These are phyloP conservation scores for Aspergillus novofumigatus DNA, from an alignment of 2,329 filamentous ascomycete species.

Conservation along the genomic window DNA sequence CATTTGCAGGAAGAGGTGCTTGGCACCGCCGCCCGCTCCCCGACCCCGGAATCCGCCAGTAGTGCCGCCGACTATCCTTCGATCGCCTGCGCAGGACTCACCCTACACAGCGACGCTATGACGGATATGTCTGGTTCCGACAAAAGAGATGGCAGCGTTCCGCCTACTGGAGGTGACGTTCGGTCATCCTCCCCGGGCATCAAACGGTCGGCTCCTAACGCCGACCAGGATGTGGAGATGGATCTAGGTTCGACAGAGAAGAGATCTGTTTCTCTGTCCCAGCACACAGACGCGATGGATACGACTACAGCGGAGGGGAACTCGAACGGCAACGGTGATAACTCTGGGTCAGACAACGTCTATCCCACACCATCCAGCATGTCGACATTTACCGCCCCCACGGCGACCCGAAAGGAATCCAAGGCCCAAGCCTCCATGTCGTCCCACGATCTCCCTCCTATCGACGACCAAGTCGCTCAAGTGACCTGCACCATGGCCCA, in stretches of 20 bases:
- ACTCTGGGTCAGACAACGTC: constrained; percentile 29
- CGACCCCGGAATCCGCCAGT: constrained; percentile 27
- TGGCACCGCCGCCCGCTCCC: constrained; percentile 33
- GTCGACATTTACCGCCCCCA: constrained; percentile 32
- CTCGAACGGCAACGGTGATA: constrained; percentile 24
- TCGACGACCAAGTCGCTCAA: constrained; percentile 69
- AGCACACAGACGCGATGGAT: constrained; percentile 40
- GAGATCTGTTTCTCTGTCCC: constrained; percentile 19
- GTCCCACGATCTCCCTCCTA: constrained; percentile 37
- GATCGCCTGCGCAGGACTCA: constrained; percentile 51
- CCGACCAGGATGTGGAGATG: constrained; percentile 25
- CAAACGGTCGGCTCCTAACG: constrained; percentile 33
- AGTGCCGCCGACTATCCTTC: constrained; percentile 42
- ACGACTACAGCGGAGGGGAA: constrained; percentile 36
- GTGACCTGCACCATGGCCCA: constrained; percentile 59
- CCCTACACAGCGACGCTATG: constrained; percentile 43
- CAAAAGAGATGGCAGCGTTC: constrained; percentile 18
- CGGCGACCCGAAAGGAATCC: constrained; percentile 25
- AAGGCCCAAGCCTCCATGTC: constrained; percentile 17
- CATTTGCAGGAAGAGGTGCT: constrained; percentile 53
- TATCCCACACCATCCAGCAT: constrained; percentile 38
- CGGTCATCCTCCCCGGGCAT: constrained; percentile 32
- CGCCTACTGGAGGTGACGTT: constrained; percentile 20
- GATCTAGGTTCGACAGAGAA: constrained; percentile 14
- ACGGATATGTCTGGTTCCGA: constrained; percentile 43